phyloP scores from a whole-genome alignment of 768 basidiomycete genomes.

The Mycena belliarum region DNA sequence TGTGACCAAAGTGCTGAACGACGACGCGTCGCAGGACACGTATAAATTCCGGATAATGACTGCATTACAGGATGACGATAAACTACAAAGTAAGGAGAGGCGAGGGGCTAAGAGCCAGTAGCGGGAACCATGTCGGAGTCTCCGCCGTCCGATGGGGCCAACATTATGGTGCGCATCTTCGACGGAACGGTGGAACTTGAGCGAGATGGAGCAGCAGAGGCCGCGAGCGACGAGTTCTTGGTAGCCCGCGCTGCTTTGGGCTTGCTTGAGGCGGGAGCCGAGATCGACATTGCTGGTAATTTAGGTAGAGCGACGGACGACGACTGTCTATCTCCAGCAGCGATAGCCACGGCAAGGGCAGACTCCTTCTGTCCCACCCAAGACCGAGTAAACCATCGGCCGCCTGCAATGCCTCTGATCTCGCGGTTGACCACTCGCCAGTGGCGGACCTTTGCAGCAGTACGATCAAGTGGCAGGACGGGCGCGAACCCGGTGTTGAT shows the following conservation, averaged over 20 bases:
- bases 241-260: conserved; percentile 43
- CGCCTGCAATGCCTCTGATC: conserved; percentile 80
- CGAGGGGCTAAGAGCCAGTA: conserved; percentile 26
- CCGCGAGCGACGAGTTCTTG: conserved; percentile 39
- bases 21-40: not conserved
- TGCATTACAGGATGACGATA: conserved; percentile 3
- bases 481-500: conserved; percentile 75
- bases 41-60: not conserved
- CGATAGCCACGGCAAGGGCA: conserved; percentile 48
- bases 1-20: not conserved
- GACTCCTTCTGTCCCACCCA: conserved; percentile 89
- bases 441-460: conserved; percentile 58
- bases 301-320: conserved; percentile 38
- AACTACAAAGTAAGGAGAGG: conserved; percentile 6
- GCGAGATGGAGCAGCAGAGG: conserved; percentile 57
- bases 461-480: conserved; percentile 64
- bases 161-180: conserved; percentile 66
- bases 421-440: conserved; percentile 79
- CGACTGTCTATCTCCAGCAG: conserved; percentile 30
- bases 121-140: conserved; percentile 46
- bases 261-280: conserved; percentile 46
- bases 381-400: conserved; percentile 76
- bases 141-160: conserved; percentile 50
- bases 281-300: conserved; percentile 43
- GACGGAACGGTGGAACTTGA: conserved; percentile 59